Percentiles rank a stretch among this genome's conserved stretches.
Evolutionary conservation across 1,139 yeast genomes (phyloP).

Genomic region (Debaryomyces coudertii): DNA sequence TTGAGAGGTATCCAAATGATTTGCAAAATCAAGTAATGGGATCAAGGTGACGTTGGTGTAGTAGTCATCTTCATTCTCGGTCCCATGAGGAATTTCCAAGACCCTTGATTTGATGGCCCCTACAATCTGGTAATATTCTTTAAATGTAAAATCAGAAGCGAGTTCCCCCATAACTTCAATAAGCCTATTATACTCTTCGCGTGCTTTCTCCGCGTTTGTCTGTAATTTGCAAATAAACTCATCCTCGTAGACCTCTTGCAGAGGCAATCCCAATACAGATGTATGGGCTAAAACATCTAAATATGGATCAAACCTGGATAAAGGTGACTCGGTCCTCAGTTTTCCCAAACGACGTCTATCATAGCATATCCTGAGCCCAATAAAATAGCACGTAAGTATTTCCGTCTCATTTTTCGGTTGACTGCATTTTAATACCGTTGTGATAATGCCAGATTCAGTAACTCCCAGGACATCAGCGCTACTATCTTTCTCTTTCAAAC

Average conservation of each 20-base stretch:
- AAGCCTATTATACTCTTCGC: slow-evolving; percentile 26
- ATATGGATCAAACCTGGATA: slow-evolving; percentile 24
- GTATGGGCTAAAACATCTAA: slow-evolving; percentile 32
- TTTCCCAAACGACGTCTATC: slow-evolving; percentile 2
- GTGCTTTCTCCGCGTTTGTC: slow-evolving; percentile 21
- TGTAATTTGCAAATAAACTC: slow-evolving; percentile 21
- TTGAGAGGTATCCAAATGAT: slow-evolving; percentile 43
- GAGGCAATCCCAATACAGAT: slow-evolving; percentile 13
- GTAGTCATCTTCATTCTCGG: slow-evolving; percentile 36
- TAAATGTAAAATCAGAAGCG: slow-evolving; percentile 15
- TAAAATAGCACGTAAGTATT: slow-evolving; percentile 32
- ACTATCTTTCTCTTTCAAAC: slow-evolving; percentile 20
- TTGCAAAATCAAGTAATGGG: slow-evolving; percentile 69
- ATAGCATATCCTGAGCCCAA: slow-evolving; percentile 25
- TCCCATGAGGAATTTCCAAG: slow-evolving; percentile 59
- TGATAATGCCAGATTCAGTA: slow-evolving; percentile 22
- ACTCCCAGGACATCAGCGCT: slow-evolving; percentile 18
- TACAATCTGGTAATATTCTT: slow-evolving; percentile 41
- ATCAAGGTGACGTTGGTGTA: slow-evolving; percentile 59
- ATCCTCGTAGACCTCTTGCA: slow-evolving; percentile 20
- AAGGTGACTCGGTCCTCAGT: slow-evolving; percentile 15
- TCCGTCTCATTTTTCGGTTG: slow-evolving; percentile 35
- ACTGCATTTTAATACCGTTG: slow-evolving; percentile 24
- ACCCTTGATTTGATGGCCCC: slow-evolving; percentile 61
- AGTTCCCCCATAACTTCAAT: slow-evolving; percentile 18